phyloP scores from a whole-genome alignment of 2,329 filamentous ascomycete genomes.

The Camillea tinctor region DNA sequence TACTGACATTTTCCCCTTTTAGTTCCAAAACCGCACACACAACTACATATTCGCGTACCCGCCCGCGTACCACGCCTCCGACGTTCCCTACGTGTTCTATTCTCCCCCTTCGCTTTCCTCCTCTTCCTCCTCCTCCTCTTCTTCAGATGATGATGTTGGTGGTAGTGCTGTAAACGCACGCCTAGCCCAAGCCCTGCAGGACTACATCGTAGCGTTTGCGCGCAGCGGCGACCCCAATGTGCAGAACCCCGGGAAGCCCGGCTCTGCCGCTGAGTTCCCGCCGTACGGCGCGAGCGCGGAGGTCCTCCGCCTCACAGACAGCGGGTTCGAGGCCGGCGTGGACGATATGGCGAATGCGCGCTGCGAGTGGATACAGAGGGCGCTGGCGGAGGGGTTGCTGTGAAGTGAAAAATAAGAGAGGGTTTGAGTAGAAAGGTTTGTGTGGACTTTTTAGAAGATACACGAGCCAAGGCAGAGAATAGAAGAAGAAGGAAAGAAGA shows the following conservation, averaged over 20 bases:
- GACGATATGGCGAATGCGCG: conserved; percentile 32
- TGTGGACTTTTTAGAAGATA: no score
- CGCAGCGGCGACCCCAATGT: conserved; percentile 32
- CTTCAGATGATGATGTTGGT: conserved; percentile 37
- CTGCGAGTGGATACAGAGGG: conserved; percentile 35
- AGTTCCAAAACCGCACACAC: conserved; percentile 44
- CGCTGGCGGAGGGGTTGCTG: conserved; percentile 24
- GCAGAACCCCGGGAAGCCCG: not conserved
- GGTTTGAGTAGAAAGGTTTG: no score
- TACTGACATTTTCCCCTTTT: no score
- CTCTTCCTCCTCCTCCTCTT: no score
- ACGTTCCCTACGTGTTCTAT: conserved; percentile 45
- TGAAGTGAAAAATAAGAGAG: not conserved
- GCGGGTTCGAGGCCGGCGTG: conserved; percentile 9
- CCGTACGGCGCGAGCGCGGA: conserved; percentile 20
- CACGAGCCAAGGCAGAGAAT: no score
- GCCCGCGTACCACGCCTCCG: conserved; percentile 52
- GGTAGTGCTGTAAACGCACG: conserved; percentile 24
- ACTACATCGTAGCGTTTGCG: conserved; percentile 37
- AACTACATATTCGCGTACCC: conserved; percentile 52
- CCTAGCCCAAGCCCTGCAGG: conserved; percentile 35
- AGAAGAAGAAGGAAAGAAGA: no score
- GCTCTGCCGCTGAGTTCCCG: conserved; percentile 16
- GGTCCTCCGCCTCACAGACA: conserved; percentile 19
- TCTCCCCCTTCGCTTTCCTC: no score